These are phyloP conservation scores for Albophoma yamanashiensis DNA, from an alignment of 2,329 filamentous ascomycete genomes.

Conservation along the genomic window DNA sequence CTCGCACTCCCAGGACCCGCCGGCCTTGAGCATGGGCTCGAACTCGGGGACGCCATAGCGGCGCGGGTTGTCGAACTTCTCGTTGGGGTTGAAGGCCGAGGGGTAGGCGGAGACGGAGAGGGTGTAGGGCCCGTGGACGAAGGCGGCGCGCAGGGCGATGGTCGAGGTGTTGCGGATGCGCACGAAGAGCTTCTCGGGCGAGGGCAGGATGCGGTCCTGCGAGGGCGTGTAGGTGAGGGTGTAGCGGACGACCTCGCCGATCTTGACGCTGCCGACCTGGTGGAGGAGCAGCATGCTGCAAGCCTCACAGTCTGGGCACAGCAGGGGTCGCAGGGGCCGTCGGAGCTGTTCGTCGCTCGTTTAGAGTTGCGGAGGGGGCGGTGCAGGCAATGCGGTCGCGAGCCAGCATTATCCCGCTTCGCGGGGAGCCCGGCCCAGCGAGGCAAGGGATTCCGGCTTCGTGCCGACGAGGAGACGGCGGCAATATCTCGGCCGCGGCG, in stretches of 20 bases:
- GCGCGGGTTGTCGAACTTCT: constrained; percentile 59
- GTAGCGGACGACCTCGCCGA: constrained; percentile 87
- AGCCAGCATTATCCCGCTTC: not conserved
- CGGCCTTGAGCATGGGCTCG: constrained; percentile 93
- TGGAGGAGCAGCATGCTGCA: constrained; percentile 73
- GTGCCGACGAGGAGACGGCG: not conserved
- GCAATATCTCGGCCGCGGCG: too few relatives aligned
- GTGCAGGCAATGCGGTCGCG: not conserved
- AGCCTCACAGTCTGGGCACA: not conserved
- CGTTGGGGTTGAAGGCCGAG: constrained; percentile 71
- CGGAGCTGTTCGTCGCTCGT: not conserved
- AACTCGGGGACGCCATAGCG: constrained; percentile 76
- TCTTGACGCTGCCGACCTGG: constrained; percentile 83
- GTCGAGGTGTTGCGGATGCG: constrained; percentile 88
- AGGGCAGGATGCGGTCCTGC: constrained; percentile 79
- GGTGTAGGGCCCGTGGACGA: constrained; percentile 91
- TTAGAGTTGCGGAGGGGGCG: not conserved
- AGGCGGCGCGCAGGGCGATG: constrained; percentile 84
- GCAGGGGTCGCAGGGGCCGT: not conserved
- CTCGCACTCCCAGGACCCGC: constrained; percentile 72
- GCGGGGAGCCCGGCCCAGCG: not conserved
- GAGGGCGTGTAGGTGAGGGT: constrained; percentile 88
- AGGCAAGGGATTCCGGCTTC: not conserved
- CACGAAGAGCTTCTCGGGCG: constrained; percentile 69
- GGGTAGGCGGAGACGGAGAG: constrained; percentile 82